Evolutionary conservation across 371 early-diverging fungal species (phyloP), one percentile per base, ranked within the genome.

Genomic region (Edhazardia aedis): DNA sequence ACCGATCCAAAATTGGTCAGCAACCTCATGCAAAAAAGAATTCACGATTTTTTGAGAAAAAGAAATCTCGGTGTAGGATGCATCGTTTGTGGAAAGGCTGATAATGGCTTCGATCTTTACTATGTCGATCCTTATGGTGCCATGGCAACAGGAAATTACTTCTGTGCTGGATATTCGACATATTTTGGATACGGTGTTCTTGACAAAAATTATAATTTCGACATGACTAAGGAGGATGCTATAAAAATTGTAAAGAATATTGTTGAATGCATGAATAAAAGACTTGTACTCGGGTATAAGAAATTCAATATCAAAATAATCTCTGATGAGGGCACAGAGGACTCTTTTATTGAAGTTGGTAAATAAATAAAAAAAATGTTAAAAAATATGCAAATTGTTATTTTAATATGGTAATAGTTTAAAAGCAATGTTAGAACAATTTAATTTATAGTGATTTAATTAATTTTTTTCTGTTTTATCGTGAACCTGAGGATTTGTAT

Each of bases 111-210:
- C 16, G 27, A 46, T 3, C 28, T 67, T 0, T 62, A 51, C 28
- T 24, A 40, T 25, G 48, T 67, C 14, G 67, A 67, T 51, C 40
- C 44, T 4, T 67, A 67, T 44, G 67, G 67, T 40, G 59, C 67
- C 24, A 33, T 56, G 1, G 45, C 51, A n/a, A 27, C 52, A 1
- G 36, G 27, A 29, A 56, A 59, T 1, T 58, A 57, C 46, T 46
- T 57, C 38, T 59, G 55, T 26, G 46, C 47, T 11, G 67, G 67
- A 39, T 58, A 58, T 29, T 43, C 60, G 1, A 28, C 60, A 14
- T 55, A 63, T 47, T 59, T 67, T 36, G 55, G 53, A 22, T 51
- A 59, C 26, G 62, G 63, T 25, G 29, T 48, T 1, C 50, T 67
- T 43, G 62, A 67, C 12, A 55, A 51, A 23, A 30, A 55, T 16